Evolutionary conservation across 129 eudicot genomes (phyloP), one percentile per base, ranked within the genome.

Genomic region (Helichrysum umbraculigerum): DNA sequence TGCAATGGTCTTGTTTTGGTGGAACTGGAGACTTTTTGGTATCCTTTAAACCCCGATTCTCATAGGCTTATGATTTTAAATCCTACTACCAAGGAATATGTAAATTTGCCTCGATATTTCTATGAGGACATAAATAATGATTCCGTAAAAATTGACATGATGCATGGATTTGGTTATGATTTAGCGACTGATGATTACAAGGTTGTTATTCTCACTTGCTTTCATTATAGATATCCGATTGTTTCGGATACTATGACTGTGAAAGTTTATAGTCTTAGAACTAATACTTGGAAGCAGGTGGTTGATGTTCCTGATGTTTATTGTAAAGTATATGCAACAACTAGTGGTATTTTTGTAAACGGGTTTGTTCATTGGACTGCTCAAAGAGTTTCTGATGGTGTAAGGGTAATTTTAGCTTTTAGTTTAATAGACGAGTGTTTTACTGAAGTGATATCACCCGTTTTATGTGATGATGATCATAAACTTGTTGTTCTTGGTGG

Each of bases 141-240:
- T n/a, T n/a, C n/a, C n/a, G n/a, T n/a, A n/a, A n/a, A n/a, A n/a
- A n/a, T n/a, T n/a, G n/a, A n/a, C n/a, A n/a, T n/a, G n/a, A n/a
- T n/a, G n/a, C n/a, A n/a, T 59, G 97, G 97, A 25, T 87, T 88
- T 8, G 97, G 97, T 57, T 85, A 84, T 33, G 94, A 91, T 88
- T 50, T 51, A 0, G 0, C 25, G 5, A 74, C 21, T 7, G 86
- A 85, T 81, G 91, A 88, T 73, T 86, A 84, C 59, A 86, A 91
- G 63, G 81, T 88, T 16, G 0, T 34, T 34, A 5, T 5, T 0
- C 5, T 34, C 0, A 34, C 39, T 34, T 4, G 7, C 7, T 34
- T n/a, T n/a, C n/a, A n/a, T n/a, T n/a, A n/a, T n/a, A n/a, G 39
- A 34, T 34, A 34, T 34, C 39, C 5, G 7, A 1, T 34, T 5